Conservation (phyloP, 2,329 filamentous ascomycete species). For the Didymella segeticola region DNA sequence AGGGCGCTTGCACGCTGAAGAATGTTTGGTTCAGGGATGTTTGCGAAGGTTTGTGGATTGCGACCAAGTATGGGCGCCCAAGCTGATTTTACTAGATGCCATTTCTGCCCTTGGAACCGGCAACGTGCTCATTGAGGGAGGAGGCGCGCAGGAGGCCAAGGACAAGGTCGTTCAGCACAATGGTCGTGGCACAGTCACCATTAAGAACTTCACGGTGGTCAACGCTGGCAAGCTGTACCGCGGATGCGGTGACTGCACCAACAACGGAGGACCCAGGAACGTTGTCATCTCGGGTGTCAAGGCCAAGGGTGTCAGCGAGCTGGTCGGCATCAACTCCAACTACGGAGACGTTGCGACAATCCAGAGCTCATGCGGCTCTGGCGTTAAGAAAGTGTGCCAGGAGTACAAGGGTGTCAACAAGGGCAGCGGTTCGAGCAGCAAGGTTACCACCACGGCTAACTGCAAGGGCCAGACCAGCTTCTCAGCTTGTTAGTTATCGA, state of each 20-base stretch:
- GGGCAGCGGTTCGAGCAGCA: slow-evolving; percentile 8
- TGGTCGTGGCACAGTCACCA: slow-evolving; percentile 36
- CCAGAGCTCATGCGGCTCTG: slow-evolving; percentile 45
- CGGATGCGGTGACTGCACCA: slow-evolving; percentile 52
- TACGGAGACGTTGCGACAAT: slow-evolving; percentile 54
- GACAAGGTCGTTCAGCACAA: slow-evolving; percentile 46
- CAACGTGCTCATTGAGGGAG: slow-evolving; percentile 43
- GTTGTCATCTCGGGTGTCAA: slow-evolving; percentile 49
- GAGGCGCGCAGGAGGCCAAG: slow-evolving; percentile 33
- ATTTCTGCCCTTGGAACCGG: slow-evolving; percentile 29
- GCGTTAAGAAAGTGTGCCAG: slow-evolving; percentile 22
- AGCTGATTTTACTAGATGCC: slow-evolving; percentile 14
- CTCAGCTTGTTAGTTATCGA: slow-evolving; percentile 3
- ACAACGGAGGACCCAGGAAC: slow-evolving; percentile 52
- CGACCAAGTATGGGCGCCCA: no score
- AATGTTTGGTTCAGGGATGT: slow-evolving; percentile 20
- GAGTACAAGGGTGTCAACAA: slow-evolving; percentile 22
- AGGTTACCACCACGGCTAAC: slow-evolving; percentile 11
- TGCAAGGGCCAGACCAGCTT: slow-evolving; percentile 16
- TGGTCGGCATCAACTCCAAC: slow-evolving; percentile 56
- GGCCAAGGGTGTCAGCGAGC: slow-evolving; percentile 43
- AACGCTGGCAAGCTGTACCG: slow-evolving; percentile 58
- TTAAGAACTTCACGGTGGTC: slow-evolving; percentile 50
- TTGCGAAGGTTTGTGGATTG: slow-evolving; percentile 28
- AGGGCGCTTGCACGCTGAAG: slow-evolving; percentile 53